Evolutionary conservation across 495 filamentous ascomycete species (phyloP), one percentile per base, ranked within the genome.

Genomic region (Penicillium silybi): DNA sequence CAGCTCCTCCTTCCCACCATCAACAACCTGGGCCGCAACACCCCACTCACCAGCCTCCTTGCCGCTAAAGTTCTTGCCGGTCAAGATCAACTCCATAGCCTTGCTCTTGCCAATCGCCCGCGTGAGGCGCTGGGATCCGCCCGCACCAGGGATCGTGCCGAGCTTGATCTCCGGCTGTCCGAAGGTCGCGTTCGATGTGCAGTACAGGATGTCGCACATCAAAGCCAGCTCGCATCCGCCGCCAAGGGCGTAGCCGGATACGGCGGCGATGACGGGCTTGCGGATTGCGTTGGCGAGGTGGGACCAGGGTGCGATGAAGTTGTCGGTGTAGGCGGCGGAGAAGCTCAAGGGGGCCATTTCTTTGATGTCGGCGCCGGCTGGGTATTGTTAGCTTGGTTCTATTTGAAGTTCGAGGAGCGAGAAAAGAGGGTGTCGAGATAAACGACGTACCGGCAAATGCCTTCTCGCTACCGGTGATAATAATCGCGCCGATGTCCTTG

Each of bases 211-310:
- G 67, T 98, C 93, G 59, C 85, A 85, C 92, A 97, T 98, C 68
- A 98, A 82, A n/a, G 93, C 93, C 9, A 98, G 81, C 75, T 98
- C 93, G 68, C 93, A 98, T 23, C 93, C 93, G 11, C 93, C 93
- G 37, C 93, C 93, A 15, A 97, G 81, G 18, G 93, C 93, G 65
- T 96, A 89, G 23, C 93, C 93, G 15, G 93, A 89, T 3, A 98
- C 92, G 35, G 93, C 93, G 26, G 89, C 88, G 58, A 98, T 88
- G 54, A 98, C 81, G 52, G 93, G 95, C 55, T 92, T 97, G 66
- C 91, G 90, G 72, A 96, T 80, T 32, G 76, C 60, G 44, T 83
- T 89, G 35, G 89, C 85, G 15, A 95, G 84, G 54, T 83, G 74
- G 22, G 90, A 95, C 93, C 93, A 98, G 32, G 82, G 80, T 64